Percentiles rank a stretch among this genome's conserved stretches.
Conservation (phyloP, 2,329 filamentous ascomycete species). For the Chaetomium globosum region DNA sequence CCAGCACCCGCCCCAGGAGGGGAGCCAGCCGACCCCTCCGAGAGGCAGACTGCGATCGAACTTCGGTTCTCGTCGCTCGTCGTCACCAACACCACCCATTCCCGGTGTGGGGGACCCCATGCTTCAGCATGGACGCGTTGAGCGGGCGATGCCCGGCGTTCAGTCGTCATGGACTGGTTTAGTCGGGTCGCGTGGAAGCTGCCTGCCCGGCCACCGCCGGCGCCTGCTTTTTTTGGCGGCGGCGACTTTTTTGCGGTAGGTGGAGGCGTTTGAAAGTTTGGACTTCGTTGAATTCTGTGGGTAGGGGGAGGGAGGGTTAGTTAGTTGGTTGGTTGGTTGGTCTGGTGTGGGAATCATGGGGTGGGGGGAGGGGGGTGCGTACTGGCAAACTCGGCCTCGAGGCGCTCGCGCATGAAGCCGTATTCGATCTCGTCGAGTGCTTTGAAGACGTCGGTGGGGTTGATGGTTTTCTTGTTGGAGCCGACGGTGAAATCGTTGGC, state of each 20-base stretch:
- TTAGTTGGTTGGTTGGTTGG: slow-evolving; percentile 3
- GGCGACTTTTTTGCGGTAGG: slow-evolving; percentile 69
- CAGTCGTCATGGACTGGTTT: slow-evolving; percentile 19
- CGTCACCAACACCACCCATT: slow-evolving; percentile 9
- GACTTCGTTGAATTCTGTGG: slow-evolving; percentile 68
- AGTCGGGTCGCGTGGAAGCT: slow-evolving; percentile 10
- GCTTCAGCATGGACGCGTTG: slow-evolving; percentile 40
- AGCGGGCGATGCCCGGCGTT: slow-evolving; percentile 36
- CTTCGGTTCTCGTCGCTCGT: slow-evolving; percentile 31
- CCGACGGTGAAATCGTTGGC: slow-evolving; percentile 71
- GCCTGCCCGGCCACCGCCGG: slow-evolving; percentile 38
- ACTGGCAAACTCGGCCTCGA: slow-evolving; percentile 79
- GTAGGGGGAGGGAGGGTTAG: not conserved
- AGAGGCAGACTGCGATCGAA: slow-evolving; percentile 16
- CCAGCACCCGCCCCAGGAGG: slow-evolving; percentile 1
- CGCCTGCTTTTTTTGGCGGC: slow-evolving; percentile 58
- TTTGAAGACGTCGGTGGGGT: slow-evolving; percentile 73
- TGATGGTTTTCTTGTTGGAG: slow-evolving; percentile 76
- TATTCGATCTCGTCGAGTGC: slow-evolving; percentile 79
- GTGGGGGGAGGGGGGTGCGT: slow-evolving; percentile 41
- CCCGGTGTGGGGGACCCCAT: slow-evolving; percentile 41
- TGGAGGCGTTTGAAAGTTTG: slow-evolving; percentile 73
- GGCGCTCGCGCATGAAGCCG: slow-evolving; percentile 65
- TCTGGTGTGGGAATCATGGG: not conserved
- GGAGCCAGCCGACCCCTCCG: not conserved